Percentiles rank a stretch among this genome's conserved stretches.
Evolutionary conservation across 2,329 filamentous ascomycete species (phyloP).

Genomic region (Arthroderma uncinatum): DNA sequence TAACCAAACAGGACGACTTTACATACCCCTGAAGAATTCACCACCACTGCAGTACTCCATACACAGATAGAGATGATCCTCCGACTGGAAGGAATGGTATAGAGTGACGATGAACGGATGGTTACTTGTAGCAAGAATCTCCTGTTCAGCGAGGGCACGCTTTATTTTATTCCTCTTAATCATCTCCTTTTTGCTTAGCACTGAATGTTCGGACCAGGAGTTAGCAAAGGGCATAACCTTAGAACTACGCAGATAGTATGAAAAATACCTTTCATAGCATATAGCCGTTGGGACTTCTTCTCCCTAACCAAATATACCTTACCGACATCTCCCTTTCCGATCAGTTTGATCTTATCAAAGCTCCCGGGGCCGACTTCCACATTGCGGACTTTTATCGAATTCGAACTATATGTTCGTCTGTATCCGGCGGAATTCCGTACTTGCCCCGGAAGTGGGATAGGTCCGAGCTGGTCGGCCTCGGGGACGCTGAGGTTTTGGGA

Average conservation of each 20-base stretch:
- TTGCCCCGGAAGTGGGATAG: slow-evolving; percentile 56
- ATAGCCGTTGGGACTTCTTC: slow-evolving; percentile 90
- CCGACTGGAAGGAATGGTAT: slow-evolving; percentile 98
- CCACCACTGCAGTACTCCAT: slow-evolving; percentile 99
- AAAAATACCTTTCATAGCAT: slow-evolving; percentile 88
- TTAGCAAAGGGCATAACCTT: neutral
- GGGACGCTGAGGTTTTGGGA: slow-evolving; percentile 23
- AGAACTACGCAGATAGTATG: slow-evolving; percentile 8
- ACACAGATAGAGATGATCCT: slow-evolving; percentile 96
- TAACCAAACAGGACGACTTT: slow-evolving; percentile 1
- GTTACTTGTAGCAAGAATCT: slow-evolving; percentile 96
- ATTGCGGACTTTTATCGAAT: slow-evolving; percentile 96
- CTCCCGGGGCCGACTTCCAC: slow-evolving; percentile 91
- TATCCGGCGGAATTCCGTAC: slow-evolving; percentile 61
- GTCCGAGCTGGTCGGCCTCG: slow-evolving; percentile 41
- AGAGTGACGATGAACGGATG: slow-evolving; percentile 98
- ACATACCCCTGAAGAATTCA: slow-evolving; percentile 74
- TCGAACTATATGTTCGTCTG: slow-evolving; percentile 92
- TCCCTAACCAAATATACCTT: slow-evolving; percentile 96
- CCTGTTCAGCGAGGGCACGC: slow-evolving; percentile 89
- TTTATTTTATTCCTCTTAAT: slow-evolving; percentile 99
- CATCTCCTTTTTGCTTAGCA: slow-evolving; percentile 99
- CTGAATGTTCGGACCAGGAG: slow-evolving; percentile 42
- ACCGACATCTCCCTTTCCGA: slow-evolving; percentile 95
- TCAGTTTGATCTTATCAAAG: slow-evolving; percentile 99